These are phyloP conservation scores for Thermochaetoides thermophila DNA, from an alignment of 495 filamentous ascomycete species.

Conservation along the genomic window DNA sequence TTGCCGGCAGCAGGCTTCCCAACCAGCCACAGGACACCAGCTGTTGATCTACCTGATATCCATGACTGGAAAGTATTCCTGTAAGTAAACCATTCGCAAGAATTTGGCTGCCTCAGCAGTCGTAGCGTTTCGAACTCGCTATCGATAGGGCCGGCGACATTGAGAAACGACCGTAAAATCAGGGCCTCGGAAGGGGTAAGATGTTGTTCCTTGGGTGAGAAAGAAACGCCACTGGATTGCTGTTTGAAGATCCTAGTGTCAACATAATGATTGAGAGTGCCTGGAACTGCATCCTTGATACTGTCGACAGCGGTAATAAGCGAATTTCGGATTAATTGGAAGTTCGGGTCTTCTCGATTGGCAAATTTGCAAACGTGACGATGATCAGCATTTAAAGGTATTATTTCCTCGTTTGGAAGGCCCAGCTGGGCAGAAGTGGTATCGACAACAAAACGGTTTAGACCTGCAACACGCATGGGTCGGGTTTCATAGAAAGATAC, in stretches of 20 bases:
- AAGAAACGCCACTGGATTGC: too few relatives aligned
- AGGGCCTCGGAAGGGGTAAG: neutral
- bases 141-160: slow-evolving; percentile 3
- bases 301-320: slow-evolving; percentile 15
- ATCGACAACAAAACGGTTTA: slow-evolving; percentile 19
- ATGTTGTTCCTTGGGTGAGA: too few relatives aligned
- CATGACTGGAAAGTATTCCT: slow-evolving; percentile 7
- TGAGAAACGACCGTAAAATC: slow-evolving; percentile 1
- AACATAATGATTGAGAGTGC: too few relatives aligned
- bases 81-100: slow-evolving; percentile 15
- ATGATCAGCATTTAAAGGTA: slow-evolving; percentile 21
- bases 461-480: slow-evolving; percentile 1
- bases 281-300: slow-evolving; percentile 5
- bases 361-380: slow-evolving; percentile 23
- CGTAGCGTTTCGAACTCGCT: slow-evolving; percentile 8
- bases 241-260: too few relatives aligned
- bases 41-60: slow-evolving; percentile 1
- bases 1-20: slow-evolving; percentile 17
- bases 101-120: slow-evolving; percentile 8
- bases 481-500: slow-evolving; percentile 22
- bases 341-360: slow-evolving; percentile 15
- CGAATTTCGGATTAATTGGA: slow-evolving; percentile 17
- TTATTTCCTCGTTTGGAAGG: slow-evolving; percentile 15
- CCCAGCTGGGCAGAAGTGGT: slow-evolving; percentile 19
- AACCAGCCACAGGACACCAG: slow-evolving; percentile 14